Conservation (phyloP, 2,329 filamentous ascomycete genomes). For the Neofusicoccum parvum region DNA sequence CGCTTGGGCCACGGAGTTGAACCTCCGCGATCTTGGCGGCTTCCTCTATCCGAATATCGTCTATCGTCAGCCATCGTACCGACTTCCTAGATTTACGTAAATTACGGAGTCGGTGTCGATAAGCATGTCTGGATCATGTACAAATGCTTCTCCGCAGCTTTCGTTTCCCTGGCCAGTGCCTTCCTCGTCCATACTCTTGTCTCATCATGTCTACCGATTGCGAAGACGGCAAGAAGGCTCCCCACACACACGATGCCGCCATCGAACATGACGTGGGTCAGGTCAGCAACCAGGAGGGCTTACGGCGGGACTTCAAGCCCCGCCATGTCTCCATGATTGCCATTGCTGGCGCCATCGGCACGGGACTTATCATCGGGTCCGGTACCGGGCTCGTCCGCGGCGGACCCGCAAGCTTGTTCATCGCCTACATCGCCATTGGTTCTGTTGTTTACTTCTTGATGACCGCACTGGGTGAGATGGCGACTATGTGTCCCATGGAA, state of each 20-base stretch:
- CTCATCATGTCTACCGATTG: too few species aligned
- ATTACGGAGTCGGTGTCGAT: too few species aligned
- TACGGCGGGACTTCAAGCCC: background rate
- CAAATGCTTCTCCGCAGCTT: too few species aligned
- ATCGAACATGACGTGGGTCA: background rate
- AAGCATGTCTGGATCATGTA: too few species aligned
- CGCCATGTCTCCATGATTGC: conserved; percentile 14
- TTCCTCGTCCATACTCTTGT: too few species aligned
- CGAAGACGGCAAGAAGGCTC: too few species aligned
- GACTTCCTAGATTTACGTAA: too few species aligned
- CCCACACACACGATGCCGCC: background rate
- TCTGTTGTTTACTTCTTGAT: conserved; percentile 76
- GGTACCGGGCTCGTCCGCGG: conserved; percentile 9
- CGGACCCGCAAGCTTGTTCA: conserved; percentile 51
- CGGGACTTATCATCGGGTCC: conserved; percentile 22
- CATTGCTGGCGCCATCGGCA: conserved; percentile 19
- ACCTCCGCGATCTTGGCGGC: too few species aligned
- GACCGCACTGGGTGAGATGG: conserved; percentile 66
- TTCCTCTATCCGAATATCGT: too few species aligned
- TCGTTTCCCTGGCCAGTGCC: too few species aligned
- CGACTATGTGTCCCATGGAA: conserved; percentile 73
- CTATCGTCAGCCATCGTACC: too few species aligned
- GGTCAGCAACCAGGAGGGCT: background rate
- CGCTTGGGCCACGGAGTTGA: too few species aligned
- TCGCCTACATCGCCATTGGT: conserved; percentile 58